Percentiles rank a stretch among this genome's conserved stretches.
These are phyloP conservation scores for Immersiella caudata DNA, from an alignment of 495 filamentous ascomycete genomes.

Conservation along the genomic window DNA sequence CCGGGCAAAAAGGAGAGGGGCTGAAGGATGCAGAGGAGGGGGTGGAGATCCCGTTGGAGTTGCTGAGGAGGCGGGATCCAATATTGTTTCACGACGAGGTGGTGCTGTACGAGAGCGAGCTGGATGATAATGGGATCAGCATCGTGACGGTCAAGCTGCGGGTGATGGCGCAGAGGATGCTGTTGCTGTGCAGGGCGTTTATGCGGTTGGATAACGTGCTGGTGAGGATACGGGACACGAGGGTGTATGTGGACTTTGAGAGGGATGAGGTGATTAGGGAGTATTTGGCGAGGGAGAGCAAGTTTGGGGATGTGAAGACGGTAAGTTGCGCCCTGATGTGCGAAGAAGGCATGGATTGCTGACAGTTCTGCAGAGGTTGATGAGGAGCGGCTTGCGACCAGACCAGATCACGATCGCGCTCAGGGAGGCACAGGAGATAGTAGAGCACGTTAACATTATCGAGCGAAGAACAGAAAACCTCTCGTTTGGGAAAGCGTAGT, in stretches of 20 bases:
- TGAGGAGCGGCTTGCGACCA: slow-evolving; percentile 57
- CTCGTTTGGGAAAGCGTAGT: not conserved
- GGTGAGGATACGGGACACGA: slow-evolving; percentile 82
- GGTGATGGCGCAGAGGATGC: slow-evolving; percentile 84
- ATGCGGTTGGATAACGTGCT: slow-evolving; percentile 90
- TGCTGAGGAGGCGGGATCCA: slow-evolving; percentile 79
- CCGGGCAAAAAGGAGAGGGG: not conserved
- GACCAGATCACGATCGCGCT: slow-evolving; percentile 78
- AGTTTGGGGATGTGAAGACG: slow-evolving; percentile 75
- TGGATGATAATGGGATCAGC: slow-evolving; percentile 95
- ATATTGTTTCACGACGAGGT: slow-evolving; percentile 96
- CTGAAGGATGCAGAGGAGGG: not conserved
- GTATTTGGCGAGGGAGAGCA: slow-evolving; percentile 80
- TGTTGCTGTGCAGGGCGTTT: slow-evolving; percentile 86
- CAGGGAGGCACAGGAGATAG: slow-evolving; percentile 24
- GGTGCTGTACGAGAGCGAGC: slow-evolving; percentile 93
- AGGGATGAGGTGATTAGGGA: slow-evolving; percentile 83
- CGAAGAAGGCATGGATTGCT: slow-evolving; percentile 13
- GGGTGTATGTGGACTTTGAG: slow-evolving; percentile 88
- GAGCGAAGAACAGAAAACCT: not conserved
- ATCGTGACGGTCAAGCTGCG: slow-evolving; percentile 84
- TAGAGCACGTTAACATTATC: not conserved
- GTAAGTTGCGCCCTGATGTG: slow-evolving; percentile 42
- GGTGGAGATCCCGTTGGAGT: slow-evolving; percentile 73
- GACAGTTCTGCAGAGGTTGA: slow-evolving; percentile 59